Percentiles rank a stretch among this genome's conserved stretches.
Conservation (phyloP, 1,284 basidiomycete genomes). For the Veloporphyrellus conicus region DNA sequence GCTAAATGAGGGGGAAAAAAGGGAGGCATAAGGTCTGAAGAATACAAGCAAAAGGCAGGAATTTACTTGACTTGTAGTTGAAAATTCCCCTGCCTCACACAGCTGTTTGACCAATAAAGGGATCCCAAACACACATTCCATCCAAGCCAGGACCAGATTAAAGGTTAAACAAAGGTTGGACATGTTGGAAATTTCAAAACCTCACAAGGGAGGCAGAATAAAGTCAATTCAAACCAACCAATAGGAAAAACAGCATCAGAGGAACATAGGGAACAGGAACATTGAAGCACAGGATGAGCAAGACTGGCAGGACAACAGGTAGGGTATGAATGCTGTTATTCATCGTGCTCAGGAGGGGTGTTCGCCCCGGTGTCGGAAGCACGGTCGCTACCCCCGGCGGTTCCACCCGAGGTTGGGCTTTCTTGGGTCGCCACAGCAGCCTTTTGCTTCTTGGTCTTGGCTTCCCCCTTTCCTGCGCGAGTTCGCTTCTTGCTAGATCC, state of each 20-base stretch:
- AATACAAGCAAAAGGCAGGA: neutral
- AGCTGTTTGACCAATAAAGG: conserved; percentile 44
- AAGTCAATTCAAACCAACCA: conserved; percentile 24
- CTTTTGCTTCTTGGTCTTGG: conserved; percentile 37
- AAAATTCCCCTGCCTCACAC: conserved; percentile 23
- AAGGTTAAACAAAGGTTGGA: conserved; percentile 42
- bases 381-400: conserved; percentile 27
- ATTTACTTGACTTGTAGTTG: conserved; percentile 16
- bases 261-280: conserved; percentile 16
- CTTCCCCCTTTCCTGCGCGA: conserved; percentile 28
- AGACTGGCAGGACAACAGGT: conserved; percentile 14
- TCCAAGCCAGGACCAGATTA: conserved; percentile 36
- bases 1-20: neutral
- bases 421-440: conserved; percentile 11
- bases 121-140: conserved; percentile 32
- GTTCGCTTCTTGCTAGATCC: conserved; percentile 32
- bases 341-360: conserved; percentile 24
- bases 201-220: conserved; percentile 26
- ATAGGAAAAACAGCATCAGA: conserved; percentile 1
- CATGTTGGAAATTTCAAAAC: conserved; percentile 14
- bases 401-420: conserved; percentile 23
- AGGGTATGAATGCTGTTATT: conserved; percentile 9
- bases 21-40: neutral
- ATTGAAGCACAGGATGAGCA: conserved; percentile 6
- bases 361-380: conserved; percentile 21